A percentile compares a stretch with the other conserved stretches of the same genome.
Conservation (phyloP, 805 yeast species). For the Groenewaldozyma salmanticensis region DNA sequence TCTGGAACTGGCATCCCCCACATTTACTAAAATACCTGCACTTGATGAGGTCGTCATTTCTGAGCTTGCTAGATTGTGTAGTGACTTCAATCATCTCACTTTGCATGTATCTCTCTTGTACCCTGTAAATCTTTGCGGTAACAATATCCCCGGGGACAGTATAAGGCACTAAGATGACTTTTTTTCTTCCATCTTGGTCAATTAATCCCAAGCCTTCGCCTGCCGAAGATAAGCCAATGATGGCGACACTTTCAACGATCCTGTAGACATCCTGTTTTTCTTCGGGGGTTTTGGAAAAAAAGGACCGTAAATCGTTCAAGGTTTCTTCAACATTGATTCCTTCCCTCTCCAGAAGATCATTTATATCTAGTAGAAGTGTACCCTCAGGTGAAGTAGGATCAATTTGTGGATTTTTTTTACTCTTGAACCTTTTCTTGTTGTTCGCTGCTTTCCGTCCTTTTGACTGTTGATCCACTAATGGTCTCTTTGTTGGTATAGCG, state of each 20-base stretch:
- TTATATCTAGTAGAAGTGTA: conserved; percentile 64
- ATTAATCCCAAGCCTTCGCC: conserved; percentile 83
- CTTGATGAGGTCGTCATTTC: conserved; percentile 50
- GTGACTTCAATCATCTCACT: conserved; percentile 56
- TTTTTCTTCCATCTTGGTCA: conserved; percentile 12
- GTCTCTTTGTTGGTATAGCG: conserved; percentile 1
- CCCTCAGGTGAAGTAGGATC: conserved; percentile 81
- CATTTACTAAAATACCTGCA: conserved; percentile 87
- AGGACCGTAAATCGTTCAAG: conserved; percentile 51
- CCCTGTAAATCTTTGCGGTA: conserved; percentile 59
- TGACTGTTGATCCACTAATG: not conserved
- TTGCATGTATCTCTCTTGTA: conserved; percentile 66
- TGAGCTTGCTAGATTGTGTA: conserved; percentile 32
- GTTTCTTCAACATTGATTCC: conserved; percentile 35
- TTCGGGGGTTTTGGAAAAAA: conserved; percentile 41
- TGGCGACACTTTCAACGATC: conserved; percentile 38
- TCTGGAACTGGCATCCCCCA: conserved; percentile 92
- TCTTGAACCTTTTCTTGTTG: conserved; percentile 33
- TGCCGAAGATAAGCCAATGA: conserved; percentile 55
- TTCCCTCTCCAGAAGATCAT: conserved; percentile 39
- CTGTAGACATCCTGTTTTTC: conserved; percentile 43
- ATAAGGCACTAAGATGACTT: conserved; percentile 75
- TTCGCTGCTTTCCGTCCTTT: not conserved
- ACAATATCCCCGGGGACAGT: conserved; percentile 80
- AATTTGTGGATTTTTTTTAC: conserved; percentile 38